phyloP scores from a whole-genome alignment of 306 rosid species.

The Fagus crenata region DNA sequence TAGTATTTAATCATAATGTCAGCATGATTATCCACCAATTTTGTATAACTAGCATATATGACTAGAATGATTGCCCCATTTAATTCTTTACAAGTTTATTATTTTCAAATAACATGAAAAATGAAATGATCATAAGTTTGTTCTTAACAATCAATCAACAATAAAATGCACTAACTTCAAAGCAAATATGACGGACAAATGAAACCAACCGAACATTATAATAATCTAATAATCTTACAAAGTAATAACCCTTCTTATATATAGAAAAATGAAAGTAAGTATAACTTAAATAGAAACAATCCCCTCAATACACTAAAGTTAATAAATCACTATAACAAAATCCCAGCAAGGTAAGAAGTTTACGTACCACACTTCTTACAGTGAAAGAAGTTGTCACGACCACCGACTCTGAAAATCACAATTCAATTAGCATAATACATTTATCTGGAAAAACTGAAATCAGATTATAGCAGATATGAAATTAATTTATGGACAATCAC shows the following conservation, averaged over 20 bases:
- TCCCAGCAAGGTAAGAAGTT: conserved; percentile 5
- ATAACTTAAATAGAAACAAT: not conserved
- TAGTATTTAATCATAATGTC: not conserved
- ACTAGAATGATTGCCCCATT: conserved; percentile 1
- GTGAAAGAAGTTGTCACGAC: conserved; percentile 60
- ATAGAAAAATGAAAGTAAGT: not conserved
- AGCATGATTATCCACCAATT: not conserved
- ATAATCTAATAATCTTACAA: not conserved
- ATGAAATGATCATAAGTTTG: too few relatives aligned
- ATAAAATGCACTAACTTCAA: not conserved
- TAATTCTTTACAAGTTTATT: too few relatives aligned
- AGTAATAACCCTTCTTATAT: not conserved
- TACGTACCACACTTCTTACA: conserved; percentile 63
- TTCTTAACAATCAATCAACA: not conserved
- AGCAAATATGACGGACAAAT: not conserved
- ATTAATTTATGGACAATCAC: not conserved
- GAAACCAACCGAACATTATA: not conserved
- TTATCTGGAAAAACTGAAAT: conserved; percentile 7
- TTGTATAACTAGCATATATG: not conserved
- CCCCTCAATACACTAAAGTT: not conserved
- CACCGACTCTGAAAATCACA: conserved; percentile 54
- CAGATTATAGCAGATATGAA: not conserved
- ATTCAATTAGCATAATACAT: conserved; percentile 11
- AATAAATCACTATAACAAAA: not conserved
- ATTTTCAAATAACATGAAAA: too few relatives aligned